Conservation (phyloP, 805 yeast species). For the Candida sakaeoensis region DNA sequence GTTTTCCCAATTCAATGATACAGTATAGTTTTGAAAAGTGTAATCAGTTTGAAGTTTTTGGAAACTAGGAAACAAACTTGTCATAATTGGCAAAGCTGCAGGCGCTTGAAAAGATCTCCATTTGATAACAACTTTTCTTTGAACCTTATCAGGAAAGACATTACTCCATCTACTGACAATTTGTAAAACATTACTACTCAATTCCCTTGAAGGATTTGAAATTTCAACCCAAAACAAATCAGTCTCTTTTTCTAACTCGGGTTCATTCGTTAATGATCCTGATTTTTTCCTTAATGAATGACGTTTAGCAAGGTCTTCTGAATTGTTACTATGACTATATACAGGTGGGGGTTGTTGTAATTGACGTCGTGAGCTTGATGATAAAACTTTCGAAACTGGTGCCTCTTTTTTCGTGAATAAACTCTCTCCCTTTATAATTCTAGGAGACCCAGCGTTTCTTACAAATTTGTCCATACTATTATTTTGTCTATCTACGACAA, state of each 20-base stretch:
- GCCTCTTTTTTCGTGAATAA: constrained; percentile 6
- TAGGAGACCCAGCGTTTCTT: constrained; percentile 7
- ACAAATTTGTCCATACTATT: constrained; percentile 3
- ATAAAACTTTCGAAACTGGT: neutral
- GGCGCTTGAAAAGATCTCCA: constrained; percentile 95
- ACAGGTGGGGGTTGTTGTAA: neutral
- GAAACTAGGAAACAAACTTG: constrained; percentile 70
- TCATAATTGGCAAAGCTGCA: constrained; percentile 82
- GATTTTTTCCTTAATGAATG: constrained; percentile 7
- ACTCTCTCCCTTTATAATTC: constrained; percentile 9
- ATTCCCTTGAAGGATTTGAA: constrained; percentile 70
- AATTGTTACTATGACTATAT: neutral
- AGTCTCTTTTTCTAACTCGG: constrained; percentile 10
- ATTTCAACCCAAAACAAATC: constrained; percentile 32
- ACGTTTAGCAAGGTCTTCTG: constrained; percentile 1
- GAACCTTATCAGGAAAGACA: constrained; percentile 74
- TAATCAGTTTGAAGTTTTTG: constrained; percentile 69
- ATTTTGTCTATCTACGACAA: neutral
- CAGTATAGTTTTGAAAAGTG: constrained; percentile 79
- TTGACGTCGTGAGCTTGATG: constrained; percentile 4
- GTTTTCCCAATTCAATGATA: constrained; percentile 60
- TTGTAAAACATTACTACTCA: constrained; percentile 50
- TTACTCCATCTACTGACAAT: constrained; percentile 88
- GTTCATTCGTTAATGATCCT: constrained; percentile 6
- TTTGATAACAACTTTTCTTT: constrained; percentile 61